A percentile compares a stretch with the other conserved stretches of the same genome.
Conservation (phyloP, 2,329 filamentous ascomycete species). For the Coniochaeta sp. region DNA sequence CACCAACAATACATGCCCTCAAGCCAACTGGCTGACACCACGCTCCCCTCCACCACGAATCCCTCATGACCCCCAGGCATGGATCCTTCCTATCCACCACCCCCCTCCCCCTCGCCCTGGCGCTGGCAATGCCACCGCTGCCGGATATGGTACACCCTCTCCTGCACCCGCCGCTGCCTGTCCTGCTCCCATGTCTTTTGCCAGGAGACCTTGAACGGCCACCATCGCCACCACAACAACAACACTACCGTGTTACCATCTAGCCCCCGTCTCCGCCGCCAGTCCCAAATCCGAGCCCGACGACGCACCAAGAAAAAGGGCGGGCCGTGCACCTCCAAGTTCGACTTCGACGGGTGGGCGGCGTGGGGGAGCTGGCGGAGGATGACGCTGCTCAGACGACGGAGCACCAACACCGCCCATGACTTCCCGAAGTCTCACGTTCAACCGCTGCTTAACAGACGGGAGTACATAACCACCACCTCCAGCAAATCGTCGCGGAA, state of each 20-base stretch:
- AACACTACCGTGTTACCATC: conserved; percentile 6
- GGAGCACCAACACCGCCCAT: background rate
- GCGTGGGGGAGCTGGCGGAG: conserved; percentile 22
- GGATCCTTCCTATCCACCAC: conserved; percentile 3
- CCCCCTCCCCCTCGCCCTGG: conserved; percentile 16
- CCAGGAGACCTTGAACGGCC: background rate
- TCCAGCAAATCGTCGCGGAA: background rate
- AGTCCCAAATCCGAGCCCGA: background rate
- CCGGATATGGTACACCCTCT: conserved; percentile 17
- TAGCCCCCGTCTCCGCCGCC: conserved; percentile 1
- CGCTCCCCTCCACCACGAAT: background rate
- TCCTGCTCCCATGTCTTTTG: conserved; percentile 30
- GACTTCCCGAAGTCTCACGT: background rate
- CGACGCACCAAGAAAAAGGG: conserved; percentile 3
- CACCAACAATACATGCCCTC: no score
- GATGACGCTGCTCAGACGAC: conserved; percentile 2
- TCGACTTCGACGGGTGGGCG: conserved; percentile 26
- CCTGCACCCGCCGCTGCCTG: conserved; percentile 29
- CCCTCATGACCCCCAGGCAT: background rate
- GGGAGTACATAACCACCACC: background rate
- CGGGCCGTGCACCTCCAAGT: conserved; percentile 18
- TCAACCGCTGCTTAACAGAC: no score
- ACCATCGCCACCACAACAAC: conserved; percentile 10
- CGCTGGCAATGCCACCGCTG: conserved; percentile 27
- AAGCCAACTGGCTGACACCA: background rate